A percentile compares a stretch with the other conserved stretches of the same genome.
phyloP scores from a whole-genome alignment of 2,329 filamentous ascomycete genomes.

The Alternaria longipes region DNA sequence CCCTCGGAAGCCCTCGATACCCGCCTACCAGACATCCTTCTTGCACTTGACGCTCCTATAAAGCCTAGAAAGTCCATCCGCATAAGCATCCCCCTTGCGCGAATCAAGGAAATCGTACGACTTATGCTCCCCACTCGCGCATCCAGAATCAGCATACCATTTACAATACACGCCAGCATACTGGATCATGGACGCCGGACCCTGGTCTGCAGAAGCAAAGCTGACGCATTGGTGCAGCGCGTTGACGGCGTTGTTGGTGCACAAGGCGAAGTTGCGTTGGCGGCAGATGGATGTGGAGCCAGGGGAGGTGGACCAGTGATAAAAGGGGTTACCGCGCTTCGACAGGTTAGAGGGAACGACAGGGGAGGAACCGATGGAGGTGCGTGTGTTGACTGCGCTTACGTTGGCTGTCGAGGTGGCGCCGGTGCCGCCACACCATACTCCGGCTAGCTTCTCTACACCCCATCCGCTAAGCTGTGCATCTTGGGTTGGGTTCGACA shows the following conservation, averaged over 20 bases:
- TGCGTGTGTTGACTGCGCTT: neutral
- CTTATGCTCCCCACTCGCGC: neutral
- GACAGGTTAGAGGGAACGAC: too few species aligned
- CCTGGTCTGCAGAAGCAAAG: conserved; percentile 1
- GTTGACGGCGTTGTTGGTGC: conserved; percentile 5
- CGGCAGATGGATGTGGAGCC: neutral
- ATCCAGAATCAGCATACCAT: conserved; percentile 4
- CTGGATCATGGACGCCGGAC: neutral
- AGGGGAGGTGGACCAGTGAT: neutral
- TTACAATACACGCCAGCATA: neutral
- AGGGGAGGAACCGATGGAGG: too few species aligned
- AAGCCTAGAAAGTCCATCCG: neutral
- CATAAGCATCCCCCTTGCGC: neutral
- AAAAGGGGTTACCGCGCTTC: neutral
- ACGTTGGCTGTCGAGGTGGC: neutral
- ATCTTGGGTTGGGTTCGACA: neutral
- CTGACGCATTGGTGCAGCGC: conserved; percentile 5
- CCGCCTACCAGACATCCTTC: neutral
- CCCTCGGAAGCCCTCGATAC: neutral
- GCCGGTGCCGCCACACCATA: neutral
- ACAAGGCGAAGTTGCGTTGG: neutral
- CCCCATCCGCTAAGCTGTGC: neutral
- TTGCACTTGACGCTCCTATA: neutral
- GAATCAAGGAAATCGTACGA: neutral
- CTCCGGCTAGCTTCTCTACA: neutral